Conservation (phyloP, 345 rosid species). For the Brassica incana region DNA sequence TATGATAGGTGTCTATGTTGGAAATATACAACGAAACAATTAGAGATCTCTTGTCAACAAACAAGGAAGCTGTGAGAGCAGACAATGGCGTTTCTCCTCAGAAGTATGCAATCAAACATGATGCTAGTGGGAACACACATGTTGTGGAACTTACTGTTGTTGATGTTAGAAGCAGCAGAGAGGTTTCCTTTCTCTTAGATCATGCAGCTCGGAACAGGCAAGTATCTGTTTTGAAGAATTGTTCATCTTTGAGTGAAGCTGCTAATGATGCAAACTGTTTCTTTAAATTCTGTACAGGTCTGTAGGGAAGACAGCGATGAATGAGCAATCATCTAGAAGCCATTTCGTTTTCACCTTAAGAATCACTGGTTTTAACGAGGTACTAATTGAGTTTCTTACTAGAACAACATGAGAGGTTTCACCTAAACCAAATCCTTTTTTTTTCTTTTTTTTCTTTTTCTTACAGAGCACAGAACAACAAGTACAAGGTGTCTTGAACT, state of each 20-base stretch:
- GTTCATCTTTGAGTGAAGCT: conserved; percentile 3
- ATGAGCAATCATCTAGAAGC: conserved; percentile 96
- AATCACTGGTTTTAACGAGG: conserved; percentile 89
- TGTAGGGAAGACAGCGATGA: conserved; percentile 94
- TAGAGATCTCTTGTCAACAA: conserved; percentile 78
- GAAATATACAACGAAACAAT: conserved; percentile 96
- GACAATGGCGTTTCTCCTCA: conserved; percentile 59
- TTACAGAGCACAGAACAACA: conserved; percentile 89
- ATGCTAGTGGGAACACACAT: conserved; percentile 80
- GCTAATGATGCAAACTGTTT: conserved; percentile 4
- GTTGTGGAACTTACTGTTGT: conserved; percentile 74
- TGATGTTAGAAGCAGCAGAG: conserved; percentile 65
- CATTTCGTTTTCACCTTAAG: conserved; percentile 89
- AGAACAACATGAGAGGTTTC: conserved; percentile 1
- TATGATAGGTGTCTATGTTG: conserved; percentile 81
- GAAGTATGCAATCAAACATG: conserved; percentile 71
- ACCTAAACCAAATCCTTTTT: background rate
- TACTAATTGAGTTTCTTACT: conserved; percentile 26
- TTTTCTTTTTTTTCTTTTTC: background rate
- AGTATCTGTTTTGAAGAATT: conserved; percentile 7
- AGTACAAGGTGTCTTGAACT: conserved; percentile 89
- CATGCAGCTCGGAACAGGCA: conserved; percentile 88
- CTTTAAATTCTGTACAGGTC: conserved; percentile 51
- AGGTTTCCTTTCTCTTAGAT: conserved; percentile 68
- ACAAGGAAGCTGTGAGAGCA: conserved; percentile 49